phyloP scores from a whole-genome alignment of 192 early-diverging fungal species.

The Phycomyces blakesleeanus region DNA sequence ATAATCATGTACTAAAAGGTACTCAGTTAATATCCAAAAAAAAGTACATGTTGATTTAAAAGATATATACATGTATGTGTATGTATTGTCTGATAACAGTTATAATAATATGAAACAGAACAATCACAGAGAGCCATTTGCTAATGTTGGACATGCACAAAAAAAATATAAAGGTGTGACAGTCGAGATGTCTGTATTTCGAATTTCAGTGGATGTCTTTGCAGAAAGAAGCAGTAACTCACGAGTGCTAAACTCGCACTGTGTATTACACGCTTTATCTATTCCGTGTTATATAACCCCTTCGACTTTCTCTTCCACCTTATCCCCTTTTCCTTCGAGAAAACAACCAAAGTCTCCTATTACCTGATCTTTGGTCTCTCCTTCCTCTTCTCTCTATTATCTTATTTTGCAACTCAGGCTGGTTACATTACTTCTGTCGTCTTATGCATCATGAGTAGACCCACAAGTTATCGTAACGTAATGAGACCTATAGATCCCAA shows the following conservation, averaged over 20 bases:
- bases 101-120: no score
- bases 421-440: not conserved
- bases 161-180: not conserved
- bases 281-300: no score
- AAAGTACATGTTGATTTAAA: no score
- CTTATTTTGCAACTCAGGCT: not conserved
- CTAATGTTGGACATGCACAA: no score
- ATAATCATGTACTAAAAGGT: no score
- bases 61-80: no score
- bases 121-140: no score
- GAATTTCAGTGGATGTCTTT: not conserved
- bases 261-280: not conserved
- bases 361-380: not conserved
- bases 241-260: not conserved
- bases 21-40: no score
- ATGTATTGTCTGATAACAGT: no score
- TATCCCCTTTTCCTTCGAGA: conserved; percentile 4
- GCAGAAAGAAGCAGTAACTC: conserved; percentile 10
- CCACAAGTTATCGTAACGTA: not conserved
- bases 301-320: not conserved
- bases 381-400: conserved; percentile 6
- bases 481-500: not conserved
- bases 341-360: conserved; percentile 2
- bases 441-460: not conserved
- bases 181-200: not conserved